Conservation (phyloP, 2,329 filamentous ascomycete genomes). For the Leptographium radiaticola region DNA sequence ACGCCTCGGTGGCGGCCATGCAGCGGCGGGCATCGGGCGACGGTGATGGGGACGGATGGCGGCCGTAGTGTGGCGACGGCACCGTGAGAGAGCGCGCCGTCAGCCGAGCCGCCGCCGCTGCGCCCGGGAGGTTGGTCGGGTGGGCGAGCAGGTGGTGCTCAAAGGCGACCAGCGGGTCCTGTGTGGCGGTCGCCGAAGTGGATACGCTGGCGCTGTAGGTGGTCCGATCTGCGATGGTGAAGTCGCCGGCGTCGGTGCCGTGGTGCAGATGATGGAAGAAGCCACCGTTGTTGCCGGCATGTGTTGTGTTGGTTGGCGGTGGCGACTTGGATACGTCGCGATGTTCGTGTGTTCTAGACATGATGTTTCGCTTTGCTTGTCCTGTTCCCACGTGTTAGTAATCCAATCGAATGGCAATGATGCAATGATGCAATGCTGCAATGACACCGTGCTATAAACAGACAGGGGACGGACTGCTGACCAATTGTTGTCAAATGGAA, state of each 20-base stretch:
- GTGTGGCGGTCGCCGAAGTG: neutral
- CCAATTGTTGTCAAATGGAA: no score
- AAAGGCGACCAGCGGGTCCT: slow-evolving; percentile 4
- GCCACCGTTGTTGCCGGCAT: neutral
- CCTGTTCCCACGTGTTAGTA: neutral
- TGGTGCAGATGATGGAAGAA: neutral
- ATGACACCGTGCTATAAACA: no score
- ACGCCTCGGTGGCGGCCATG: slow-evolving; percentile 24
- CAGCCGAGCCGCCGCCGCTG: neutral
- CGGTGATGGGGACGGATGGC: slow-evolving; percentile 6
- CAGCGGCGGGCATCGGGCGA: slow-evolving; percentile 16
- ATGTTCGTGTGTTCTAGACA: neutral
- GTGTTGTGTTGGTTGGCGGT: neutral
- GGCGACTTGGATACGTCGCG: neutral
- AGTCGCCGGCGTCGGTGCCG: neutral
- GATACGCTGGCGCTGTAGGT: neutral
- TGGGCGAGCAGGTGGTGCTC: slow-evolving; percentile 5
- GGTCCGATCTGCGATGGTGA: neutral
- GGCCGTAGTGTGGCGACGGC: neutral
- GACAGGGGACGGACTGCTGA: no score
- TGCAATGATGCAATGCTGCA: no score
- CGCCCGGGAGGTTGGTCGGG: neutral
- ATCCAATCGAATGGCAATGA: neutral
- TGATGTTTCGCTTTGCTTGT: neutral
- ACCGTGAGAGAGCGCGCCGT: neutral